phyloP scores from a whole-genome alignment of 768 basidiomycete genomes.

The Lentinula guzmanii region DNA sequence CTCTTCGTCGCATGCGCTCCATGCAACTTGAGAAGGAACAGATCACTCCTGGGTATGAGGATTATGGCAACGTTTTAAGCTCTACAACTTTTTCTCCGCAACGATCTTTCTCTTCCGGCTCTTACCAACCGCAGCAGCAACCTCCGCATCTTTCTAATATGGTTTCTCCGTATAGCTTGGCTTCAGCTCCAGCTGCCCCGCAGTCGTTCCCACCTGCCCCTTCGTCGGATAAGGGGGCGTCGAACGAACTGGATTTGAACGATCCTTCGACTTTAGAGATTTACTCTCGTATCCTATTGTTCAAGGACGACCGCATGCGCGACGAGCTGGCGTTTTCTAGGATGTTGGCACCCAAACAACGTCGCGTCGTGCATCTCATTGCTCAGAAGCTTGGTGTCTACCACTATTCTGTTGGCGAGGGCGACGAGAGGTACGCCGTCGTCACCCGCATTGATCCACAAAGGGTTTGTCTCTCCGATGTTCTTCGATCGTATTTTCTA shows the following conservation, averaged over 20 bases:
- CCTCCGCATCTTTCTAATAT: constrained; percentile 50
- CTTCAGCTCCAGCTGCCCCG: constrained; percentile 45
- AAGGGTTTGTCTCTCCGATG: constrained; percentile 44
- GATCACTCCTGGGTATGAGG: constrained; percentile 56
- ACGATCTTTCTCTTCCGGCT: constrained; percentile 64
- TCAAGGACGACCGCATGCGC: constrained; percentile 97
- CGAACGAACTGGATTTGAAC: constrained; percentile 86
- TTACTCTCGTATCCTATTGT: constrained; percentile 91
- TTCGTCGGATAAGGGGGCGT: constrained; percentile 54
- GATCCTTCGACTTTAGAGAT: constrained; percentile 95
- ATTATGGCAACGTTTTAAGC: constrained; percentile 51
- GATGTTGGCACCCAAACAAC: constrained; percentile 75
- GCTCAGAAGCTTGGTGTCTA: constrained; percentile 95
- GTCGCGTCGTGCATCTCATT: constrained; percentile 90
- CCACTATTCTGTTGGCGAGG: constrained; percentile 90
- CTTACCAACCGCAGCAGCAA: constrained; percentile 54
- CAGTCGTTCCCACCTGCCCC: constrained; percentile 55
- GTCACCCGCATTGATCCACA: constrained; percentile 88
- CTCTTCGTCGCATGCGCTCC: constrained; percentile 93
- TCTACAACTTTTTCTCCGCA: constrained; percentile 57
- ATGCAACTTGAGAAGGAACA: constrained; percentile 93
- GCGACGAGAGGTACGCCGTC: constrained; percentile 89
- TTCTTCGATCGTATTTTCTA: constrained; percentile 4
- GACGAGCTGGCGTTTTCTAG: constrained; percentile 97
- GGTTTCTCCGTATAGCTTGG: constrained; percentile 40